Evolutionary conservation across 345 rosid species (phyloP), one percentile per base, ranked within the genome.

Genomic region (Streptanthus diversifolius): DNA sequence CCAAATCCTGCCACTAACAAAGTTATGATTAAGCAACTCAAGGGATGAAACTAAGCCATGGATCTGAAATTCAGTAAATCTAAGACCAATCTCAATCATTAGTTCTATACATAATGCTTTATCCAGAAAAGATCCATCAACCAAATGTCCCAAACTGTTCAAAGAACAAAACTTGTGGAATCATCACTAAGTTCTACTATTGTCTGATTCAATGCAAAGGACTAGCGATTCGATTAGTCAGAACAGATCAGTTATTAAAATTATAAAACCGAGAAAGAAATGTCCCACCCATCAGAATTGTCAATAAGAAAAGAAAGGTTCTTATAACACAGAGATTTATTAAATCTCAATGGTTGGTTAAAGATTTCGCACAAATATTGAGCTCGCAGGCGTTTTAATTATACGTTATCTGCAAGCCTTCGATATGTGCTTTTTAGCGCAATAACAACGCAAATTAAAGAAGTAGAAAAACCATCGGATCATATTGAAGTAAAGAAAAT

Each of bases 281-380:
- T 74, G 73, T 75, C 69, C 54, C 69, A 68, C 3, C 25, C 69
- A 77, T 60, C 12, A 35, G 19, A 55, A 63, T 69, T 69, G 74
- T 70, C 74, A 45, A 76, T 62, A 69, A 51, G 63, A 69, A 77
- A 64, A 43, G 33, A 19, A 3, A 52, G 25, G n/a, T 25, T 45
- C 64, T 70, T 57, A 76, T 77, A 81, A 70, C 76, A 64, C 80
- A 45, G 76, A 75, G 84, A 83, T 32, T 8, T 17, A 3, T 18
- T 7, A 15, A 47, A 22, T 8, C 25, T 24, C 51, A 54, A 69
- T 18, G 82, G 76, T 74, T 79, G 82, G 72, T 48, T 33, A 36
- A 48, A n/a, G 45, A 73, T 89, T 40, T 89, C 12, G 97, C 97
- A 91, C 96, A 91, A 66, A 29, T 80, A 77, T 87, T 91, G 96